Percentiles rank a stretch among this genome's conserved stretches.
Evolutionary conservation across 2,329 filamentous ascomycete species (phyloP).

Genomic region (Mollisiaceae sp.): DNA sequence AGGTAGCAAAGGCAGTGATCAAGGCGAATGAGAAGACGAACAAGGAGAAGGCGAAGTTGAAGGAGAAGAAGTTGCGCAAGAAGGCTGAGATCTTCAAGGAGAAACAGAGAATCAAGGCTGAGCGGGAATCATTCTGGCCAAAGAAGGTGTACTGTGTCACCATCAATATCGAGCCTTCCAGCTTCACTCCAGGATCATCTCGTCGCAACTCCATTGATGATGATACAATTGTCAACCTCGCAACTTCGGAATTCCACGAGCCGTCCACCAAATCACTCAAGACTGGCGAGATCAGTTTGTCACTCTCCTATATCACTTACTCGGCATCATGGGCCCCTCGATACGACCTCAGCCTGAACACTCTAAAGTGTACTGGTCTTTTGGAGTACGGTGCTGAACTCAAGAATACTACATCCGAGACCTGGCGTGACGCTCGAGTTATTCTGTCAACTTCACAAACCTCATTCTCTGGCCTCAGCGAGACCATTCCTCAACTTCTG

Average conservation of each 20-base stretch:
- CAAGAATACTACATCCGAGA: slow-evolving; percentile 55
- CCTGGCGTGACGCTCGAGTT: slow-evolving; percentile 51
- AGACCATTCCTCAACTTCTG: slow-evolving; percentile 51
- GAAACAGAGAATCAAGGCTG: slow-evolving; percentile 49
- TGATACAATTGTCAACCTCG: slow-evolving; percentile 35
- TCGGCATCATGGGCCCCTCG: slow-evolving; percentile 52
- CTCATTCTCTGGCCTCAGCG: slow-evolving; percentile 53
- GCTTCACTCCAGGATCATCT: slow-evolving; percentile 51
- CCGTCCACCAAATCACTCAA: slow-evolving; percentile 26
- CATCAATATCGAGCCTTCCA: slow-evolving; percentile 56
- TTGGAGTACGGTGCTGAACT: slow-evolving; percentile 59
- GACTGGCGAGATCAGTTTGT: slow-evolving; percentile 37
- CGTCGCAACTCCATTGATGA: slow-evolving; percentile 52
- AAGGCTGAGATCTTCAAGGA: slow-evolving; percentile 49
- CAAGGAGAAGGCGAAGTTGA: slow-evolving; percentile 46
- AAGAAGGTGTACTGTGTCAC: slow-evolving; percentile 54
- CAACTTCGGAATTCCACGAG: slow-evolving; percentile 34
- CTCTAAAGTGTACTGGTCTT: slow-evolving; percentile 39
- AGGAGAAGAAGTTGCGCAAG: slow-evolving; percentile 45
- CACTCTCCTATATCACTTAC: slow-evolving; percentile 41
- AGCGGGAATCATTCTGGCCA: slow-evolving; percentile 56
- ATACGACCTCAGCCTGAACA: slow-evolving; percentile 54
- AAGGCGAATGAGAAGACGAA: slow-evolving; percentile 44
- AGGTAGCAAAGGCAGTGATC: slow-evolving; percentile 34
- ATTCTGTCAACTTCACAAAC: slow-evolving; percentile 56